Base-by-base conservation (phyloP, 2,329 filamentous ascomycete species). In the Lachnellula occidentalis region DNA sequence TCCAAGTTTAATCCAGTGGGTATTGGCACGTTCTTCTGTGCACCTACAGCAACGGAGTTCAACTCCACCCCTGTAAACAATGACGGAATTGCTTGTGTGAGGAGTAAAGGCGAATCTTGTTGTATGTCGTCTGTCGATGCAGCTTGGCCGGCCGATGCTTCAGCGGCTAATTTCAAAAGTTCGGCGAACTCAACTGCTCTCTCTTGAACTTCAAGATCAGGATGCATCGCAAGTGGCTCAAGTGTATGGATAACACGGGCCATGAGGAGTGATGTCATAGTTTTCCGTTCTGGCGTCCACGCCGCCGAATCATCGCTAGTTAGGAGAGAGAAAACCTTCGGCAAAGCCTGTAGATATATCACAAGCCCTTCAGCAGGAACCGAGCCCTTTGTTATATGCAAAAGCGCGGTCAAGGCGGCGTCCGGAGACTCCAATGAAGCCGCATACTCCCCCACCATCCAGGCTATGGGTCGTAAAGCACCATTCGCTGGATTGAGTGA, bases 141-240 rank as follows among this genome's bases (percentile, higher is more conserved):
- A 11, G 81, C 77, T 58, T 92, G 87, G 1, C 78, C 83, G 8
- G 84, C 80, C 3, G 82, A 82, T 14, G 92, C 91, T 73, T 99
- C 94, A 1, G 85, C 84, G 2, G 90, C 90, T 45, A 99, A 77
- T 55, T 90, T 90, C 65, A 97, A 82, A 12, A 97, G 78, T 68
- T 99, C 94, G 0, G 91, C 80, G 64, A 96, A 95, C 67, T 96
- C 92, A 1, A 96, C 92, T 3, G 92, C 87, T 54, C 94, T 83
- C 70, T 97, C 94, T 72, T 99, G 94, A 3, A 99, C 91, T 68
- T 99, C 94, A 1, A 99, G 78, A 64, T 85, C 90, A 0, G 92
- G 92, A 69, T 97, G 90, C 41, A 86, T 78, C 0, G 85, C 83
- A 15, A 97, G 72, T 1, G 85, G 82, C 64, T 97, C 92, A 21